Conservation (phyloP, 78 protist genomes). For the Emiliania huxleyi region DNA sequence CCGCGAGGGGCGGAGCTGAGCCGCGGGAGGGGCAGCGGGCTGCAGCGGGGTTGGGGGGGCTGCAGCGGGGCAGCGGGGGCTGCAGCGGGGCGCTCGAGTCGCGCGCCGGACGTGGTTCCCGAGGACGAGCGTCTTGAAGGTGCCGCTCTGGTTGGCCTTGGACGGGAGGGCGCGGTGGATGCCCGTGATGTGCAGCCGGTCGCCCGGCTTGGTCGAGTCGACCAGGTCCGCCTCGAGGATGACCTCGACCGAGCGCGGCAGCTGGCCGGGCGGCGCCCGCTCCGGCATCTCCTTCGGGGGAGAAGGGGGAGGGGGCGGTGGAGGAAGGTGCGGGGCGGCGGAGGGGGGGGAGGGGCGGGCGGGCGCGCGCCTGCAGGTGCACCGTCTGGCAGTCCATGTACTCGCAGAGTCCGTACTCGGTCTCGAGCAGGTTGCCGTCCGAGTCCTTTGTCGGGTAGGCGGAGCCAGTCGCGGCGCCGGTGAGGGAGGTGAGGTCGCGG, state of each 20-base stretch:
- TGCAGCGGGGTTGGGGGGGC: background rate
- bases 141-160: background rate
- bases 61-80: background rate
- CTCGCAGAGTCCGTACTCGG: conserved; percentile 93
- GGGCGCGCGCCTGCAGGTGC: conserved; percentile 27
- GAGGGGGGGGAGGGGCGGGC: conserved; percentile 59
- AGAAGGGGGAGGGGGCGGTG: too few species aligned
- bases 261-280: conserved; percentile 97
- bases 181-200: conserved; percentile 73
- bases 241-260: conserved; percentile 91
- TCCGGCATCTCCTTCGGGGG: conserved; percentile 99
- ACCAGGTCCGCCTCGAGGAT: conserved; percentile 90
- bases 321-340: too few species aligned
- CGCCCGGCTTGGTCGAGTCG: conserved; percentile 95
- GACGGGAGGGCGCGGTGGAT: conserved; percentile 55
- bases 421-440: conserved; percentile 80
- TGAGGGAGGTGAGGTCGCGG: conserved; percentile 54
- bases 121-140: conserved; percentile 74
- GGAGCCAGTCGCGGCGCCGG: conserved; percentile 51
- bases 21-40: background rate
- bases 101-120: conserved; percentile 69
- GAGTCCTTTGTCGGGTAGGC: conserved; percentile 49
- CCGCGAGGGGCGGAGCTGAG: background rate
- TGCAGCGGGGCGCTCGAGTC: background rate
- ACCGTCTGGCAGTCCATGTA: conserved; percentile 86